Percentiles rank a stretch among this genome's conserved stretches.
Conservation (phyloP, 2,329 filamentous ascomycete genomes). For the Aspergillus ruber region DNA sequence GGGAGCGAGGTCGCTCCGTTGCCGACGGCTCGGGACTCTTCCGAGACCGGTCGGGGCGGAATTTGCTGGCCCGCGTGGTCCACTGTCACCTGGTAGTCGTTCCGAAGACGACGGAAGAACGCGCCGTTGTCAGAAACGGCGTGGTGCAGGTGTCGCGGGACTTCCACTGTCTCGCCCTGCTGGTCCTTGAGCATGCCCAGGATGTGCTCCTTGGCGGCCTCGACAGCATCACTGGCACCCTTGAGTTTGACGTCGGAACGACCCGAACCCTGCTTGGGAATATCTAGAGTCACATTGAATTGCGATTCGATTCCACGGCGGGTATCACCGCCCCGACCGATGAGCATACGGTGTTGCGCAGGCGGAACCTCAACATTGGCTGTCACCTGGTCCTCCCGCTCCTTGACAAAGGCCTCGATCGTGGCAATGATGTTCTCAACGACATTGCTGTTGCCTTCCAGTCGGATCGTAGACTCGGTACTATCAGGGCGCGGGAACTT, state of each 20-base stretch:
- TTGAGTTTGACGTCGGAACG: slow-evolving; percentile 81
- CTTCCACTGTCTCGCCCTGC: slow-evolving; percentile 77
- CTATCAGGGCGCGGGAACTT: slow-evolving; percentile 89
- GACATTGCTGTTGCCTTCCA: slow-evolving; percentile 76
- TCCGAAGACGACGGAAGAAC: slow-evolving; percentile 85
- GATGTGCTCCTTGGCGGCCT: slow-evolving; percentile 83
- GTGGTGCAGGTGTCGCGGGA: slow-evolving; percentile 80
- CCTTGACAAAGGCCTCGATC: slow-evolving; percentile 73
- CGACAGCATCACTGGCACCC: slow-evolving; percentile 70
- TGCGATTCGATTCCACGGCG: slow-evolving; percentile 79
- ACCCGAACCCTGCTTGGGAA: slow-evolving; percentile 80
- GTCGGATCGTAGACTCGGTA: slow-evolving; percentile 73
- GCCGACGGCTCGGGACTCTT: slow-evolving; percentile 45
- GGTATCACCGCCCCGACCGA: slow-evolving; percentile 83
- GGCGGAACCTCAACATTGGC: slow-evolving; percentile 74
- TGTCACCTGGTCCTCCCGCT: slow-evolving; percentile 75
- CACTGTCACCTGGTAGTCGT: slow-evolving; percentile 80
- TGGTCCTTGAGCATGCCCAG: slow-evolving; percentile 69
- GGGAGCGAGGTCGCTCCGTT: slow-evolving; percentile 61
- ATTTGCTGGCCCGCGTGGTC: slow-evolving; percentile 78
- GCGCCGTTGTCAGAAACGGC: slow-evolving; percentile 74
- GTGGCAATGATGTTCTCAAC: slow-evolving; percentile 83
- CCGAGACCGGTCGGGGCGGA: slow-evolving; percentile 59
- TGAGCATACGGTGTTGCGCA: slow-evolving; percentile 84
- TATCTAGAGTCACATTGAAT: slow-evolving; percentile 80